phyloP scores from a whole-genome alignment of 176 grass and related monocot genomes.

The Carex pumila region DNA sequence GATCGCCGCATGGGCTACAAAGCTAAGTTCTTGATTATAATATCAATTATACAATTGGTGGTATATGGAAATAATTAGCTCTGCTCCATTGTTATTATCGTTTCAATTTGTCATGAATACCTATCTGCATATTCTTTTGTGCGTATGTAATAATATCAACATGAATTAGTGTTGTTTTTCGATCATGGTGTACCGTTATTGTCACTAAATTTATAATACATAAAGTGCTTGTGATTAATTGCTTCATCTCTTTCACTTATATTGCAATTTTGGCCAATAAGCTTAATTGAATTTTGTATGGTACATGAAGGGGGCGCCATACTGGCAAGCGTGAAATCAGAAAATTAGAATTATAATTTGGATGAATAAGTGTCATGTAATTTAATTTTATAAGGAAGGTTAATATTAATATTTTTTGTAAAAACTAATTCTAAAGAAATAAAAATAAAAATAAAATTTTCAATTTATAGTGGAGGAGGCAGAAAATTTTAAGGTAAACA shows the following conservation, averaged over 20 bases:
- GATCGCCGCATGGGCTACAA: slow-evolving; percentile 69
- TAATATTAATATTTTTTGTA: too few species aligned
- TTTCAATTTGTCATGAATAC: not conserved
- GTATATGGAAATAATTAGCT: not conserved
- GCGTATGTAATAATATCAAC: not conserved
- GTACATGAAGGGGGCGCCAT: too few species aligned
- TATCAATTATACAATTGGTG: not conserved
- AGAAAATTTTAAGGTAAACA: too few species aligned
- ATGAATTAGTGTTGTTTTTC: not conserved
- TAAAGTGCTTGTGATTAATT: not conserved
- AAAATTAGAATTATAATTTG: too few species aligned
- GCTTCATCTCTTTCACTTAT: not conserved
- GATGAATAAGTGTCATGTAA: too few species aligned
- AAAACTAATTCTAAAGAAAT: too few species aligned
- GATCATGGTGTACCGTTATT: not conserved
- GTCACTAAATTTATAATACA: not conserved
- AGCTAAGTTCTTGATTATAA: slow-evolving; percentile 21
- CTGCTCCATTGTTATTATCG: not conserved
- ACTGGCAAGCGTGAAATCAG: too few species aligned
- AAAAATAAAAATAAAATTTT: too few species aligned
- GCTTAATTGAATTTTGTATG: too few species aligned
- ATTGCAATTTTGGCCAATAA: not conserved
- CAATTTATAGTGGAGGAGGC: too few species aligned
- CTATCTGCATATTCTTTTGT: not conserved
- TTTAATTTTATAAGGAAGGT: too few species aligned